Evolutionary conservation across 2,329 filamentous ascomycete species (phyloP).

Genomic region (Hypomyces rosellus): DNA sequence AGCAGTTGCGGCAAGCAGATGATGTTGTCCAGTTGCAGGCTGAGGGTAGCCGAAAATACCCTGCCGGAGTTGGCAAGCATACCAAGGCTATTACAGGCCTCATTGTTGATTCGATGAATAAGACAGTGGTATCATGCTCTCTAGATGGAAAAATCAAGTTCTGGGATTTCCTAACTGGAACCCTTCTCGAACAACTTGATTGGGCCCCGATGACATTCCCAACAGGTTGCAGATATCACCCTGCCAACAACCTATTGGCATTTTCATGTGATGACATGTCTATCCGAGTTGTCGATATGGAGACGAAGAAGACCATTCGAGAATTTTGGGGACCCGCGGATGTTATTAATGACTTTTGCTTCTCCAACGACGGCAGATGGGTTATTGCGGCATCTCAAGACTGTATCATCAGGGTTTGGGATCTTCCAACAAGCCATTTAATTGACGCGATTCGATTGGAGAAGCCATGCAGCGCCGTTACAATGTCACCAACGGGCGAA

Average conservation of each 20-base stretch:
- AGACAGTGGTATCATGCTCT: conserved; percentile 76
- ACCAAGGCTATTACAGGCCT: conserved; percentile 78
- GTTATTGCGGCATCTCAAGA: conserved; percentile 82
- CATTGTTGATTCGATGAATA: conserved; percentile 83
- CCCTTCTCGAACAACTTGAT: conserved; percentile 71
- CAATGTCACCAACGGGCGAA: conserved; percentile 86
- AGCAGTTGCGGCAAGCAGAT: conserved; percentile 53
- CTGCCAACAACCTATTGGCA: conserved; percentile 76
- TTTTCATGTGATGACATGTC: conserved; percentile 85
- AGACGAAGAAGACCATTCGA: conserved; percentile 84
- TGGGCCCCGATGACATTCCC: conserved; percentile 72
- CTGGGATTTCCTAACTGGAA: conserved; percentile 88
- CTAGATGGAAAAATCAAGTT: conserved; percentile 93
- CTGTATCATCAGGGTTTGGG: conserved; percentile 79
- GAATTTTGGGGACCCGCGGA: conserved; percentile 81
- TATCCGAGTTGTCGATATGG: conserved; percentile 82
- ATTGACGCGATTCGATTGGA: conserved; percentile 84
- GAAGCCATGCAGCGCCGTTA: conserved; percentile 72
- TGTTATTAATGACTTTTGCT: conserved; percentile 72
- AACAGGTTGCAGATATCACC: conserved; percentile 72
- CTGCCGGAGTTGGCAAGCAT: conserved; percentile 63
- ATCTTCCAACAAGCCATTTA: conserved; percentile 88
- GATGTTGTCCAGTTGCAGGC: conserved; percentile 50
- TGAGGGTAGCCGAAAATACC: conserved; percentile 36
- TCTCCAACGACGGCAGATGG: conserved; percentile 92